phyloP scores from a whole-genome alignment of 768 basidiomycete genomes.

The Podaxis sp. region DNA sequence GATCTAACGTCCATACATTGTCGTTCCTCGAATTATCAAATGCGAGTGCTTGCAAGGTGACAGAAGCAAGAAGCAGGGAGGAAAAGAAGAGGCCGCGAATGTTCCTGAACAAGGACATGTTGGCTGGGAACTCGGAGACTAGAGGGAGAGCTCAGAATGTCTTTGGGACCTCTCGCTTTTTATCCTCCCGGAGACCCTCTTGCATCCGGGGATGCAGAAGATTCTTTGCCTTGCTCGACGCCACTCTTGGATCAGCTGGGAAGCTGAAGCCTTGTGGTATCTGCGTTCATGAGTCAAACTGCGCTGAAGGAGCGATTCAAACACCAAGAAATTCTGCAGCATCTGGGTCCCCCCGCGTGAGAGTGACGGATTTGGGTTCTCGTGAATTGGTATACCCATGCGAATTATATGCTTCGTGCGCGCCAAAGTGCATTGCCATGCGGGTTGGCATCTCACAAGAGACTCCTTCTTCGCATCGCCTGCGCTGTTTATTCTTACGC shows the following conservation, averaged over 20 bases:
- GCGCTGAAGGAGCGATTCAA: not conserved
- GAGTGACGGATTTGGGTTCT: slow-evolving; percentile 4
- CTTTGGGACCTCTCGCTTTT: not conserved
- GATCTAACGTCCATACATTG: slow-evolving; percentile 29
- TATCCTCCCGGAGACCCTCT: not conserved
- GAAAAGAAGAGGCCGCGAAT: slow-evolving; percentile 1
- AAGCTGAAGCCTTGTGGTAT: slow-evolving; percentile 3
- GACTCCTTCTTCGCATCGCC: not conserved
- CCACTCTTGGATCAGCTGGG: slow-evolving; percentile 7
- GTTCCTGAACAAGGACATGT: slow-evolving; percentile 1
- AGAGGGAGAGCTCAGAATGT: not conserved
- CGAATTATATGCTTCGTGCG: not conserved
- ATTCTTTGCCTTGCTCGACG: not conserved
- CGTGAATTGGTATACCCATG: not conserved
- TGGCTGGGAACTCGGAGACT: not conserved
- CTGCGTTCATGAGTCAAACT: not conserved
- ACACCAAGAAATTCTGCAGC: not conserved
- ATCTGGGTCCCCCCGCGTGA: not conserved
- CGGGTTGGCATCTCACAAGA: not conserved
- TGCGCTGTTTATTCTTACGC: not conserved
- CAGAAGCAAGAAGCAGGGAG: slow-evolving; percentile 5
- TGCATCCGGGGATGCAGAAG: not conserved
- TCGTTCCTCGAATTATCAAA: slow-evolving; percentile 37
- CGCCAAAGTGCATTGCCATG: slow-evolving; percentile 2
- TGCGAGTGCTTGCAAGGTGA: slow-evolving; percentile 13